A percentile compares a stretch with the other conserved stretches of the same genome.
phyloP scores from a whole-genome alignment of 2,329 filamentous ascomycete genomes.

The Fusarium tricinctum region DNA sequence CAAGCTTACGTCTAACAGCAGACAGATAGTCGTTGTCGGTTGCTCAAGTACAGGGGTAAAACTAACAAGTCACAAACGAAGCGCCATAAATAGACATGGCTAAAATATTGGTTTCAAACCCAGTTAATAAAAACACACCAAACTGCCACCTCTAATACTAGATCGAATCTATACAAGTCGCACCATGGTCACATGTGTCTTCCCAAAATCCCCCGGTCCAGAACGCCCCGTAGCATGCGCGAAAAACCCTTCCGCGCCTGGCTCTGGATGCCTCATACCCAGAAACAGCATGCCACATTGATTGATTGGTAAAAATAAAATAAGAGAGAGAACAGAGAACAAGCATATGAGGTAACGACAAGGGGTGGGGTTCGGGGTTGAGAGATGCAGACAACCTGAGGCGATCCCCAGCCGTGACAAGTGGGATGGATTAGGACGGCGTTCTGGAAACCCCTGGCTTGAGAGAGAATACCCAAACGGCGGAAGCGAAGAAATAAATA shows the following conservation, averaged over 20 bases:
- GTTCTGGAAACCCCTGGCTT: conserved; percentile 44
- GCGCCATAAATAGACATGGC: neutral
- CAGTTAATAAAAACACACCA: conserved; percentile 47
- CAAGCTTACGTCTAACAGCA: no score
- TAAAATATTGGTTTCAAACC: conserved; percentile 40
- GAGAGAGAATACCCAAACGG: conserved; percentile 48
- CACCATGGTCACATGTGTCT: conserved; percentile 51
- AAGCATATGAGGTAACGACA: conserved; percentile 30
- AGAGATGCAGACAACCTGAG: conserved; percentile 39
- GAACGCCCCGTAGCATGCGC: conserved; percentile 51
- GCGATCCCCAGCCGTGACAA: conserved; percentile 37
- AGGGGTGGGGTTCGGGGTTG: conserved; percentile 33
- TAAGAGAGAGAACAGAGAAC: conserved; percentile 40
- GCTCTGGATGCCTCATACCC: conserved; percentile 50
- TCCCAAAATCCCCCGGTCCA: conserved; percentile 48
- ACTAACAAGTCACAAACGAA: neutral
- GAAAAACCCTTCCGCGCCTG: conserved; percentile 47
- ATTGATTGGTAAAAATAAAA: conserved; percentile 26
- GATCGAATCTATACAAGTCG: conserved; percentile 52
- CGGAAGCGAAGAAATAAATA: conserved; percentile 44
- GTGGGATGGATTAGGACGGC: conserved; percentile 44
- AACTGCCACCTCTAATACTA: conserved; percentile 51
- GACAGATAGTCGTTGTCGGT: no score
- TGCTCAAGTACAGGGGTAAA: no score
- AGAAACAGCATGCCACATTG: conserved; percentile 50